Conservation (phyloP, 306 rosid species). For the Clitoria ternatea region DNA sequence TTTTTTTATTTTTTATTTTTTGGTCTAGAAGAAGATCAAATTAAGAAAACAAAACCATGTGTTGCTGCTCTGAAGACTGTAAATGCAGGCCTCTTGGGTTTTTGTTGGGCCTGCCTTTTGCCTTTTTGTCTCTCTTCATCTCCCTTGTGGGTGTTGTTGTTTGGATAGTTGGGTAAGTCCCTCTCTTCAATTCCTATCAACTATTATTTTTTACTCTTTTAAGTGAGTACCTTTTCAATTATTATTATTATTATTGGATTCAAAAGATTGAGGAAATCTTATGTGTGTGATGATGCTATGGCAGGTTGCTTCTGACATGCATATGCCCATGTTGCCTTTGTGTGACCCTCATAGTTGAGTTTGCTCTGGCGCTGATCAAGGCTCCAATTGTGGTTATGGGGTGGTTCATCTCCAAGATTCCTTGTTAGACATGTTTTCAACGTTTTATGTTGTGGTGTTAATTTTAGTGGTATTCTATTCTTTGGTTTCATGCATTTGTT, state of each 20-base stretch:
- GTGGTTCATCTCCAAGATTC: slow-evolving; percentile 86
- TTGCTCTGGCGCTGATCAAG: slow-evolving; percentile 63
- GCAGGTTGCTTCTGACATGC: slow-evolving; percentile 65
- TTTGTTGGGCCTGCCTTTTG: slow-evolving; percentile 68
- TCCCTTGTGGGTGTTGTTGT: slow-evolving; percentile 56
- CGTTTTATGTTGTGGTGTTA: not conserved
- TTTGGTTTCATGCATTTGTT: not conserved
- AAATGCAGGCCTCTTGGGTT: slow-evolving; percentile 73
- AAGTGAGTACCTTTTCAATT: not conserved
- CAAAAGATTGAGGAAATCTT: not conserved
- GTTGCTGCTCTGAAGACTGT: slow-evolving; percentile 65
- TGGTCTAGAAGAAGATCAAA: not conserved
- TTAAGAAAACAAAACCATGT: slow-evolving; percentile 23
- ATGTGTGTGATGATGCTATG: slow-evolving; percentile 5
- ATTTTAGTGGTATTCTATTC: not conserved
- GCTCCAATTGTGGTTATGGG: slow-evolving; percentile 72
- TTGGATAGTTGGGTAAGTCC: slow-evolving; percentile 72
- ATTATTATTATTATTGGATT: not conserved
- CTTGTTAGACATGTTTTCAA: slow-evolving; percentile 45
- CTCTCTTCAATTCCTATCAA: too few relatives aligned
- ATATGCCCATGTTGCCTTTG: slow-evolving; percentile 90
- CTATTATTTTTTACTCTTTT: not conserved
- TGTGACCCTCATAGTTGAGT: slow-evolving; percentile 68
- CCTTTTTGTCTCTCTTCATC: slow-evolving; percentile 60
- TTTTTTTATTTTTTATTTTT: too few relatives aligned